Conservation (phyloP, 106 monocot species). For the Xerophyta viscosa region DNA sequence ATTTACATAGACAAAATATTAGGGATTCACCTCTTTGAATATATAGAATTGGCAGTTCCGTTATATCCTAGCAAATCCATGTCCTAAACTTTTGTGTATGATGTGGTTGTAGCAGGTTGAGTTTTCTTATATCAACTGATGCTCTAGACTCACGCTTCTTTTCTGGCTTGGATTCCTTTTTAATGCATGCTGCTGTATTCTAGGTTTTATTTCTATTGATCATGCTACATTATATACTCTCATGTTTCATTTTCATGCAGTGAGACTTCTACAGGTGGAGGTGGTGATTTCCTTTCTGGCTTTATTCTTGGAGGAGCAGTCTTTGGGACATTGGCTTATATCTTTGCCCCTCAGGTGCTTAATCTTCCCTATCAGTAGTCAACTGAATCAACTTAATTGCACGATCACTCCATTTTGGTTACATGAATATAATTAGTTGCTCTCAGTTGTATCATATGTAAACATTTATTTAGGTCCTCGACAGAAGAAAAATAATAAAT, state of each 20-base stretch:
- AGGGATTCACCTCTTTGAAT: no score
- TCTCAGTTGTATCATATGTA: no score
- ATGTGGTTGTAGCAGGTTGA: no score
- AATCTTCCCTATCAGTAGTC: neutral
- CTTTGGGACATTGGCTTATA: slow-evolving; percentile 72
- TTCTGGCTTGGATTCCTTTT: neutral
- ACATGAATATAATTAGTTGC: no score
- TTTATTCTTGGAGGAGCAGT: slow-evolving; percentile 81
- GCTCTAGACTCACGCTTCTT: no score
- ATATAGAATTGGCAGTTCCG: no score
- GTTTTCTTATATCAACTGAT: no score
- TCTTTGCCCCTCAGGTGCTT: slow-evolving; percentile 83
- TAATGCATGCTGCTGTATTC: neutral
- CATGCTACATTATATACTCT: neutral
- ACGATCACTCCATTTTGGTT: neutral
- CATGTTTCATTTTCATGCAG: slow-evolving; percentile 17
- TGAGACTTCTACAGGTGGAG: slow-evolving; percentile 51
- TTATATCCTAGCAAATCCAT: no score
- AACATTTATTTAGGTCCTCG: no score
- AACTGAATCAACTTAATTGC: neutral
- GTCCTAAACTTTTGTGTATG: no score
- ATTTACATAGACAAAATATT: no score
- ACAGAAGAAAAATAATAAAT: no score
- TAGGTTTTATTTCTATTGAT: neutral
- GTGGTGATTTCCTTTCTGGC: slow-evolving; percentile 79